phyloP scores from a whole-genome alignment of 1,139 yeast species.

The Sugiyamaella japonica region DNA sequence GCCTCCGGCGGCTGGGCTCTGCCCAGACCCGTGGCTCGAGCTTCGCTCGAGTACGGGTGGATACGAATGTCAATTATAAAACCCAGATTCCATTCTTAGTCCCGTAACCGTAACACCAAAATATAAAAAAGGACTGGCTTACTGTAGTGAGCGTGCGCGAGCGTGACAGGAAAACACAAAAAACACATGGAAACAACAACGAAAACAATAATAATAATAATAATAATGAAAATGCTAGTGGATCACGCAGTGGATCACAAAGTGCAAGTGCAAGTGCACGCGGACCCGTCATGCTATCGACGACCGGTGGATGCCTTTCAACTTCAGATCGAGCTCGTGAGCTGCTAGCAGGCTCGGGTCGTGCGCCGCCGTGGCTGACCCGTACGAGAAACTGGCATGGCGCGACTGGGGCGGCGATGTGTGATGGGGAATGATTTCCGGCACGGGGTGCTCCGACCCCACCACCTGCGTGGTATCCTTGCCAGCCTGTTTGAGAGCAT shows the following conservation, averaged over 20 bases:
- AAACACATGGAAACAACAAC: too few relatives aligned
- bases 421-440: constrained; percentile 27
- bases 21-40: too few relatives aligned
- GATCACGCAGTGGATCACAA: too few relatives aligned
- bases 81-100: not conserved
- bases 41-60: too few relatives aligned
- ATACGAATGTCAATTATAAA: too few relatives aligned
- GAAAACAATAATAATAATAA: not conserved
- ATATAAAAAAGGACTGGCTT: not conserved
- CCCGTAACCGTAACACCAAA: not conserved
- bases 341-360: constrained; percentile 20
- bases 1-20: too few relatives aligned
- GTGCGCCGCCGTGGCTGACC: constrained; percentile 19
- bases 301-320: constrained; percentile 12
- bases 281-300: constrained; percentile 12
- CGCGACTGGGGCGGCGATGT: constrained; percentile 24
- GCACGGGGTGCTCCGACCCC: constrained; percentile 31
- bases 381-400: constrained; percentile 18
- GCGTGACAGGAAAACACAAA: too few relatives aligned
- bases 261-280: too few relatives aligned
- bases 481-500: constrained; percentile 83
- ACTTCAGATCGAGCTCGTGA: constrained; percentile 17
- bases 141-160: too few relatives aligned
- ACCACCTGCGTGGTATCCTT: constrained; percentile 27
- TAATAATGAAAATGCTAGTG: not conserved